Conservation (phyloP, 441 rosid genomes). For the Adansonia grandidieri region DNA sequence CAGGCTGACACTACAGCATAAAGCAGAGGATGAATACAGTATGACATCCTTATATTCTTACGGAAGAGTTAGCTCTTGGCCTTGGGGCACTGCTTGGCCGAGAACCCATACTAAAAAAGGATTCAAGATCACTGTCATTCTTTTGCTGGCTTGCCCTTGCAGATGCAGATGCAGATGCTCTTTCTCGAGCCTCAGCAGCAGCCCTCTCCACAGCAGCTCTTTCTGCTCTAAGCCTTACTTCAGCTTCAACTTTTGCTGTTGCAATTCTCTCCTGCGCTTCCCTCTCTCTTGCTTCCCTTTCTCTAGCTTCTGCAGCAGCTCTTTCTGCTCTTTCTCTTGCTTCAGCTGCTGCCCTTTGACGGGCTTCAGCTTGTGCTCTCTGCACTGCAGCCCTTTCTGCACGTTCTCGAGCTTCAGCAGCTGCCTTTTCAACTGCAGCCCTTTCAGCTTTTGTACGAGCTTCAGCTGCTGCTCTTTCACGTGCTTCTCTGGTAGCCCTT, state of each 20-base stretch:
- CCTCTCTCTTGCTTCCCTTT: constrained; percentile 75
- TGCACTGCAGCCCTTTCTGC: constrained; percentile 90
- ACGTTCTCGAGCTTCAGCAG: constrained; percentile 82
- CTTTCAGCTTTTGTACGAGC: constrained; percentile 83
- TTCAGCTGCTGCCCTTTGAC: constrained; percentile 70
- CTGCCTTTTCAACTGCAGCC: constrained; percentile 75
- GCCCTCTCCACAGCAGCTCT: constrained; percentile 47
- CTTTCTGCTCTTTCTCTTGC: constrained; percentile 75
- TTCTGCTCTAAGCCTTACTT: constrained; percentile 60
- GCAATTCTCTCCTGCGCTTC: constrained; percentile 54
- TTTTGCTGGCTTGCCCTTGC: constrained; percentile 67
- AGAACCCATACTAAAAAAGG: constrained; percentile 66
- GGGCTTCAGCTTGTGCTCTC: constrained; percentile 95
- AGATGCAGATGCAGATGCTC: constrained; percentile 64
- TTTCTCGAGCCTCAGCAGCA: constrained; percentile 54
- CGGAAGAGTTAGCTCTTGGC: constrained; percentile 70
- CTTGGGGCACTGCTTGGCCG: constrained; percentile 85
- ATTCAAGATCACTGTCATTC: constrained; percentile 74
- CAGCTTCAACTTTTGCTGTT: constrained; percentile 49
- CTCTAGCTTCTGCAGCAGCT: constrained; percentile 87
- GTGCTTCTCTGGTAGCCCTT: constrained; percentile 96
- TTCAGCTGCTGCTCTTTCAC: no score
- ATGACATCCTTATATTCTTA: constrained; percentile 44
- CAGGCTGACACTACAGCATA: background rate
- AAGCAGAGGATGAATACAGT: constrained; percentile 17